These are phyloP conservation scores for Helianthus annuus DNA, from an alignment of 129 eudicot genomes.

Conservation along the genomic window DNA sequence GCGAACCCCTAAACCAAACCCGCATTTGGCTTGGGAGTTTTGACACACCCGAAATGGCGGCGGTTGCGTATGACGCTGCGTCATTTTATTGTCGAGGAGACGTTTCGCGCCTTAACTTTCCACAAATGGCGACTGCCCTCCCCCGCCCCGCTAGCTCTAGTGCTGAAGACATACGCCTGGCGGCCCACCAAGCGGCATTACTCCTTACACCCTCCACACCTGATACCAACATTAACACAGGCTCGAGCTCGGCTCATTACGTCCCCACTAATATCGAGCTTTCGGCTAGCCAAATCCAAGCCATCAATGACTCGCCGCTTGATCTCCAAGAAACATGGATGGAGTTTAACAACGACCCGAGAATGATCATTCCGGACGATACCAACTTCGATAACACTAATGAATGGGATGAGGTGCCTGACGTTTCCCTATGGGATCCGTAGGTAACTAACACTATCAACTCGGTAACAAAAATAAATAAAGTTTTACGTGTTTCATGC, in stretches of 20 bases:
- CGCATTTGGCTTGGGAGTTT: conserved; percentile 68
- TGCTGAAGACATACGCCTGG: conserved; percentile 51
- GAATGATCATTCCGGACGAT: conserved; percentile 1
- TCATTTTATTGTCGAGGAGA: conserved; percentile 47
- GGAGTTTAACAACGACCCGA: conserved; percentile 21
- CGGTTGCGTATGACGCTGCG: conserved; percentile 46
- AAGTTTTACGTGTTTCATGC: neutral
- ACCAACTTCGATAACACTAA: conserved; percentile 3
- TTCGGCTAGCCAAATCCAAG: conserved; percentile 51
- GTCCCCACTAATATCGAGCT: conserved; percentile 43
- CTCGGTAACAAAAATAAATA: neutral
- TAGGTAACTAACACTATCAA: too few relatives aligned
- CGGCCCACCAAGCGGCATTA: conserved; percentile 51
- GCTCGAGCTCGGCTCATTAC: conserved; percentile 20
- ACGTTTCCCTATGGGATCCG: conserved; percentile 50
- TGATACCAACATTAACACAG: conserved; percentile 7
- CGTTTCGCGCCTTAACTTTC: conserved; percentile 43
- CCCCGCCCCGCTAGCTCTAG: conserved; percentile 46
- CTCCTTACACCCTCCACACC: conserved; percentile 21
- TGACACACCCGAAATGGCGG: conserved; percentile 63
- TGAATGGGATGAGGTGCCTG: conserved; percentile 48
- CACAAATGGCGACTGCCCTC: conserved; percentile 36
- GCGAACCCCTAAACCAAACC: conserved; percentile 48
- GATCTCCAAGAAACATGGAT: conserved; percentile 45
- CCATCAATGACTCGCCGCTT: conserved; percentile 52